Evolutionary conservation across 2,329 filamentous ascomycete species (phyloP).

Genomic region (Epichloe amarillans): DNA sequence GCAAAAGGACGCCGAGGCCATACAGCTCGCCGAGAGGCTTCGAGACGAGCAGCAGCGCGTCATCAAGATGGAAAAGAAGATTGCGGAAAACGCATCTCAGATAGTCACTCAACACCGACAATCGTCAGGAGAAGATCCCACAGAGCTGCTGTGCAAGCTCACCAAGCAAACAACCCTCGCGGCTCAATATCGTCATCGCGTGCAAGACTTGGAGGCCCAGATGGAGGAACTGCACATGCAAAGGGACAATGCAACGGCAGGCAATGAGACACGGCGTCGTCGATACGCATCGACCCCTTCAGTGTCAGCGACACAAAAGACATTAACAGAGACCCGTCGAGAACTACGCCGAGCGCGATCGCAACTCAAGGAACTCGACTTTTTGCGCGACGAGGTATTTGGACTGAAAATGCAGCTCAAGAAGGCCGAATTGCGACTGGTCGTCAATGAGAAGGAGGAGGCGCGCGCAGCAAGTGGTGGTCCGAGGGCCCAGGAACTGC

Average conservation of each 20-base stretch:
- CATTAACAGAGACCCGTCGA: conserved; percentile 36
- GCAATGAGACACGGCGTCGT: conserved; percentile 19
- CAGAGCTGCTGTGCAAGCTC: conserved; percentile 38
- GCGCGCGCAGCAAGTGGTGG: conserved; percentile 23
- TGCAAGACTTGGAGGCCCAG: conserved; percentile 43
- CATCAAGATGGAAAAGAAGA: conserved; percentile 47
- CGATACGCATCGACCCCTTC: conserved; percentile 21
- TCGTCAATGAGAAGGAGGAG: conserved; percentile 19
- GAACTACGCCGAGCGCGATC: conserved; percentile 41
- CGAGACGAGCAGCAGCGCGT: conserved; percentile 56
- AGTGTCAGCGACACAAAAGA: conserved; percentile 37
- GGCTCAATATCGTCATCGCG: conserved; percentile 43
- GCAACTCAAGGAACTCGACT: conserved; percentile 38
- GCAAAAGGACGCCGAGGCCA: conserved; percentile 61
- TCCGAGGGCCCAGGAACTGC: conserved; percentile 23
- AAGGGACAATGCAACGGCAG: conserved; percentile 19
- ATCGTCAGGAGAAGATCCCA: conserved; percentile 28
- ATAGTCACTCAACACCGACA: conserved; percentile 25
- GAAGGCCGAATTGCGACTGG: conserved; percentile 22
- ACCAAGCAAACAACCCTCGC: conserved; percentile 44
- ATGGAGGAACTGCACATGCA: conserved; percentile 28
- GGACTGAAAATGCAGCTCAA: conserved; percentile 38
- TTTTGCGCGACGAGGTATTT: conserved; percentile 39
- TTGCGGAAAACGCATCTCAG: conserved; percentile 46
- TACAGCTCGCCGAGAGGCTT: conserved; percentile 50